phyloP scores from a whole-genome alignment of 2,329 filamentous ascomycete species.

The Neodidymelliopsis sp. region DNA sequence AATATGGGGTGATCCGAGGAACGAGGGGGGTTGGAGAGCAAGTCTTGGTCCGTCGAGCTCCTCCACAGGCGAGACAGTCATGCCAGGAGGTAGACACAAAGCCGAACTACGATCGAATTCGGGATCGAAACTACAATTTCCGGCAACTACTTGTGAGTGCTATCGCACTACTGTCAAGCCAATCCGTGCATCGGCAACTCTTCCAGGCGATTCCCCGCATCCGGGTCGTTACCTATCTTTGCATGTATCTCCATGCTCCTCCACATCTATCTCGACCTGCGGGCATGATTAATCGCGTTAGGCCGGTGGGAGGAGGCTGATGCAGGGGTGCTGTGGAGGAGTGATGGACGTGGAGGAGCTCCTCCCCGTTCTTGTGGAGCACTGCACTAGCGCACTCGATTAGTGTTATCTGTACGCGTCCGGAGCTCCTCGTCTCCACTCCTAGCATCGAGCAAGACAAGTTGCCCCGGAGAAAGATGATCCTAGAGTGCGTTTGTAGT shows the following conservation, averaged over 20 bases:
- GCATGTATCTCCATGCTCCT: constrained; percentile 1
- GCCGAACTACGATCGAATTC: not conserved
- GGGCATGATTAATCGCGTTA: not conserved
- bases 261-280: not conserved
- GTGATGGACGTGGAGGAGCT: constrained; percentile 21
- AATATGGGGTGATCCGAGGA: not conserved
- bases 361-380: constrained; percentile 15
- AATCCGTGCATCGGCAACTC: not conserved
- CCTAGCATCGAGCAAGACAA: not conserved
- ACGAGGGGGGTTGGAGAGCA: not conserved
- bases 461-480: not conserved
- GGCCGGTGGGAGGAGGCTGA: not conserved
- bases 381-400: not conserved
- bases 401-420: constrained; percentile 1
- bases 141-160: not conserved
- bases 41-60: constrained; percentile 5
- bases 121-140: not conserved
- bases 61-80: not conserved
- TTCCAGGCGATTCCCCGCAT: constrained; percentile 3
- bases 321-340: not conserved
- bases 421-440: constrained; percentile 7
- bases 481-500: not conserved
- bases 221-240: constrained; percentile 4
- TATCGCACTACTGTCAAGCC: not conserved
- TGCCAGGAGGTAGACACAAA: not conserved